Percentiles rank a stretch among this genome's conserved stretches.
phyloP scores from a whole-genome alignment of 345 rosid genomes.

The Citrus sinensis region DVS_A1.0 CM039164.1:3104501-3105000 shows the following conservation, averaged over 20 bases:
- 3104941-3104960: slow-evolving; percentile 18
- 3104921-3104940: slow-evolving; percentile 16
- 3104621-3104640: neutral
- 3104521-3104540: neutral
- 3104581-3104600: neutral
- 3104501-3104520: neutral
- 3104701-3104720: neutral
- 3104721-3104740: neutral
- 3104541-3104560: neutral
- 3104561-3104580: neutral
- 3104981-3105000: slow-evolving; percentile 30
- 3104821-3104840: neutral
- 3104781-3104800: neutral
- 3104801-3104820: neutral
- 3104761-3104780: neutral
- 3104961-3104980: slow-evolving; percentile 23
- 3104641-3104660: neutral
- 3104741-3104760: neutral
- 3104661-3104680: neutral
- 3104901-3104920: slow-evolving; percentile 8
- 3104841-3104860: neutral
- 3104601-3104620: neutral
- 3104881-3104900: slow-evolving; percentile 17
- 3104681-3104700: neutral
- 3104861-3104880: slow-evolving; percentile 29